phyloP scores from a whole-genome alignment of 2,329 filamentous ascomycete genomes.

The Pseudogymnoascus sp. region DNA sequence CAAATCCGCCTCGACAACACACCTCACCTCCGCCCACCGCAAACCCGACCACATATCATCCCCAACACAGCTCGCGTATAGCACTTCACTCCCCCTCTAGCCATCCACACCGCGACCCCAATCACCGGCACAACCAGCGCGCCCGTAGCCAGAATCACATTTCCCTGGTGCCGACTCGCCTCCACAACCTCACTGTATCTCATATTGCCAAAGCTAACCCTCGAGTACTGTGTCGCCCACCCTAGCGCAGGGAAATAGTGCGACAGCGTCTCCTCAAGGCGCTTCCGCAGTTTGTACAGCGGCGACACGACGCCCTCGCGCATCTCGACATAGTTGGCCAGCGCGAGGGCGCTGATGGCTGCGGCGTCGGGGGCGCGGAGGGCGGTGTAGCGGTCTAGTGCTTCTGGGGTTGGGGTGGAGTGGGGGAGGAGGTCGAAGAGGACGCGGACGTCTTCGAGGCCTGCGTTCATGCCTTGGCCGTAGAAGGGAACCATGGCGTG shows the following conservation, averaged over 20 bases:
- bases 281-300: constrained; percentile 73
- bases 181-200: constrained; percentile 75
- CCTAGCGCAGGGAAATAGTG: constrained; percentile 68
- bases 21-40: not conserved
- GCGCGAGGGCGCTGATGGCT: constrained; percentile 84
- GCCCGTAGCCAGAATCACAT: constrained; percentile 34
- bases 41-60: not conserved
- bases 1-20: not conserved
- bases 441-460: constrained; percentile 85
- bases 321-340: constrained; percentile 94
- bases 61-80: not conserved
- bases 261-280: constrained; percentile 74
- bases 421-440: constrained; percentile 63
- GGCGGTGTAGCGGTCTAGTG: constrained; percentile 66
- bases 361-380: constrained; percentile 70
- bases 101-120: not conserved
- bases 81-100: not conserved
- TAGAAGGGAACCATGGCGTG: constrained; percentile 99
- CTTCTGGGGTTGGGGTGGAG: constrained; percentile 51
- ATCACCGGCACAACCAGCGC: constrained; percentile 8
- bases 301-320: constrained; percentile 71
- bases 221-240: constrained; percentile 86
- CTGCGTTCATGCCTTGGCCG: constrained; percentile 95
- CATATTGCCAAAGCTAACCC: constrained; percentile 90
- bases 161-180: constrained; percentile 60